Evolutionary conservation across 768 basidiomycete genomes (phyloP), one percentile per base, ranked within the genome.

Genomic region (Hericium alpestre): DNA sequence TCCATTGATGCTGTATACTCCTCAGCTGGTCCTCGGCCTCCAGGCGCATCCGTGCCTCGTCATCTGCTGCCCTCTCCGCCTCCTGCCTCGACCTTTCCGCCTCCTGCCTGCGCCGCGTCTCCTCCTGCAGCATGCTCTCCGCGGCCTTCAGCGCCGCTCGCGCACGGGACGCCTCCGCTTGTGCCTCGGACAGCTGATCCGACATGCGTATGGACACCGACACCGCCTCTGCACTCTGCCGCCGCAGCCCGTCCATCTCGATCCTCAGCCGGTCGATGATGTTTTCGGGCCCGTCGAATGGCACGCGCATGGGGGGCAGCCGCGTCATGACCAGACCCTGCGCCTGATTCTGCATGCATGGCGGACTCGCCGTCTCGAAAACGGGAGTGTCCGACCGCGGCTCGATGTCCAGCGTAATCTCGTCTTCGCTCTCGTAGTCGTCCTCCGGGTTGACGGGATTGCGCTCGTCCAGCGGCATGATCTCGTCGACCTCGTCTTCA

Each of bases 381-480:
- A 18, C 61, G 63, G 54, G 63, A 60, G 52, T 62, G 63, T 25
- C 37, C 15, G 40, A 20, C 22, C 43, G 39, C 40, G 39, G 43
- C 39, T 62, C 52, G 46, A 63, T 61, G 40, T 61, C 63, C 66
- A 79, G 54, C 47, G 60, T 61, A 66, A 79, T 70, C 48, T 84
- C 85, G 57, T 87, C 86, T 64, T 87, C 85, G 64, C 85, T 88
- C 67, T 86, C 83, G 59, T 73, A 83, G 39, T 74, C 74, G 18
- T 73, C 74, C 43, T 74, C 73, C 16, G 43, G 25, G 25, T 39
- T 51, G 63, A 59, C 65, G 64, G 58, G 70, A 61, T 64, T 70
- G 37, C 47, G 46, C 32, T 50, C 23, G 23, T 70, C 65, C 37
- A 71, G 72, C 54, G 73, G 73, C 22, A 71, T 58, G 56, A 63